Percentiles rank a stretch among this genome's conserved stretches.
These are phyloP conservation scores for Rhodotorula sp. DNA, from an alignment of 1,284 basidiomycete species.

Conservation along the genomic window DNA sequence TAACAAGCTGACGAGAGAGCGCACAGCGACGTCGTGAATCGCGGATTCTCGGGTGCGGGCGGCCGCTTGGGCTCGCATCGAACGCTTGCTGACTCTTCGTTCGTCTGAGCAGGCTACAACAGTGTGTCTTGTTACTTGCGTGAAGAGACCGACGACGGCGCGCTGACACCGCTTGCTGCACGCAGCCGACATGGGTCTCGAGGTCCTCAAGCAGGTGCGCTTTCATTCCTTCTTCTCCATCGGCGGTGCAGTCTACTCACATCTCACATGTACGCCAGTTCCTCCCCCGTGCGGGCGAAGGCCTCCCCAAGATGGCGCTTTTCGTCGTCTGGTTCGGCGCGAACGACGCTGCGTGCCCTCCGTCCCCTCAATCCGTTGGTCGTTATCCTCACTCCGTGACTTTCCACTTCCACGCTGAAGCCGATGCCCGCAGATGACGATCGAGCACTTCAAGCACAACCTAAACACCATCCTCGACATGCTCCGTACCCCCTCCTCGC, in stretches of 20 bases:
- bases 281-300: conserved; percentile 59
- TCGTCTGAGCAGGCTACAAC: conserved; percentile 27
- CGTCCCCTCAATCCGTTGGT: conserved; percentile 51
- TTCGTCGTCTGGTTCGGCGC: conserved; percentile 81
- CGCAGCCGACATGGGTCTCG: conserved; percentile 59
- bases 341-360: conserved; percentile 59
- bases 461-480: conserved; percentile 64
- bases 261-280: conserved; percentile 49
- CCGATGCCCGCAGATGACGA: conserved; percentile 57
- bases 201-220: conserved; percentile 71
- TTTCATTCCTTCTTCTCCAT: background rate
- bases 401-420: conserved; percentile 5
- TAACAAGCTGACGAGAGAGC: background rate
- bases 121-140: background rate
- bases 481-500: conserved; percentile 64
- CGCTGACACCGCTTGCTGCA: background rate
- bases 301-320: conserved; percentile 65
- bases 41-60: conserved; percentile 37
- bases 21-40: conserved; percentile 40
- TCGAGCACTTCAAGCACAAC: conserved; percentile 67
- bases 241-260: background rate
- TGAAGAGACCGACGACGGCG: fast-evolving
- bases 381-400: background rate
- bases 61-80: fast-evolving
- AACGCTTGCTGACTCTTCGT: background rate